Evolutionary conservation across 768 basidiomycete genomes (phyloP).

Genomic region (Glaciozyma antarctica): DNA sequence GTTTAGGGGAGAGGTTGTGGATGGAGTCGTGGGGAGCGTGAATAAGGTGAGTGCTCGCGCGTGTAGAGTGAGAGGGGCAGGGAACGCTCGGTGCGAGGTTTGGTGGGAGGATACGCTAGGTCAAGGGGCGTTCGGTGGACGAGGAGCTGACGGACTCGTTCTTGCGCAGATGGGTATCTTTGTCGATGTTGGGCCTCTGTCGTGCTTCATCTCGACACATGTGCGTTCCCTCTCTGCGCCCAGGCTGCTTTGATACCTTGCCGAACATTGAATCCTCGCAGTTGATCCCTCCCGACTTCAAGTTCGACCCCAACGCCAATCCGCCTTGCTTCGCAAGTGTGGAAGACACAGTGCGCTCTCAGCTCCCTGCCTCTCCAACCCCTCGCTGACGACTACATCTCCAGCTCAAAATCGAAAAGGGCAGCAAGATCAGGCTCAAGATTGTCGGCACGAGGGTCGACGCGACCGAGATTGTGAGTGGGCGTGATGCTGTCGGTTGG

Average conservation of each 20-base stretch:
- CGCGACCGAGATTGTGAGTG: slow-evolving; percentile 69
- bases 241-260: not conserved
- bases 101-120: not conserved
- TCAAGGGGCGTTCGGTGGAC: not conserved
- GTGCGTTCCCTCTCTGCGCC: slow-evolving; percentile 44
- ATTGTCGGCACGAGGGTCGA: slow-evolving; percentile 98
- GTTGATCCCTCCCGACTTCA: slow-evolving; percentile 90
- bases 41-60: slow-evolving; percentile 61
- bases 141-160: too few relatives aligned
- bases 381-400: not conserved
- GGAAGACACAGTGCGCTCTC: slow-evolving; percentile 59
- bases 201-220: slow-evolving; percentile 91
- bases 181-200: slow-evolving; percentile 85
- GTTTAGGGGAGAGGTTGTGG: slow-evolving; percentile 98
- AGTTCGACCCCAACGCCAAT: slow-evolving; percentile 89
- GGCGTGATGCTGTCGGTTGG: too few relatives aligned
- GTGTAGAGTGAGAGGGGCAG: not conserved
- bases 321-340: slow-evolving; percentile 85
- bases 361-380: not conserved
- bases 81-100: not conserved
- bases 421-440: slow-evolving; percentile 82
- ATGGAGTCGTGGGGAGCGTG: slow-evolving; percentile 89
- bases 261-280: slow-evolving; percentile 36
- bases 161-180: slow-evolving; percentile 87
- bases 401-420: slow-evolving; percentile 60